Percentiles rank a stretch among this genome's conserved stretches.
phyloP scores from a whole-genome alignment of 108 stramenopile species.

The Cylindrotheca fusiformis region DNA sequence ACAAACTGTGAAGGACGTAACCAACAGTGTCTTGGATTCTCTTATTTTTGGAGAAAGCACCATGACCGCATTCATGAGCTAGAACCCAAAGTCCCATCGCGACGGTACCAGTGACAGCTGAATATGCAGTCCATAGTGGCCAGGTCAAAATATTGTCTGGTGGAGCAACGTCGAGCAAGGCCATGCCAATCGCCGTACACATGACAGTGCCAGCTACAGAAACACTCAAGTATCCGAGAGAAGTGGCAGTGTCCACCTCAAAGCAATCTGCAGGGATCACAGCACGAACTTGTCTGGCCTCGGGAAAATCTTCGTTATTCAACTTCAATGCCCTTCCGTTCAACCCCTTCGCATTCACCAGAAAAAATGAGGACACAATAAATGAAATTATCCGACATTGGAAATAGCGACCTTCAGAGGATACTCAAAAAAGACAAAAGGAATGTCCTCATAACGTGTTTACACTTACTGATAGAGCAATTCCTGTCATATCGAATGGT shows the following conservation, averaged over 20 bases:
- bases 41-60: constrained; percentile 90
- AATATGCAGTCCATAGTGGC: constrained; percentile 77
- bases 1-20: constrained; percentile 80
- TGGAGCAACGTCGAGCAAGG: constrained; percentile 44
- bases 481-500: constrained; percentile 34
- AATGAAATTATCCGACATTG: not conserved
- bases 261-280: constrained; percentile 93
- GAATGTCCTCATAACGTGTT: not conserved
- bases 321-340: constrained; percentile 66
- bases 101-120: constrained; percentile 81
- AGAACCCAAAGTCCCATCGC: constrained; percentile 97
- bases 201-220: constrained; percentile 72
- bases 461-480: constrained; percentile 30
- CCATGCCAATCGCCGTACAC: constrained; percentile 71
- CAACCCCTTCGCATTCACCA: constrained; percentile 32
- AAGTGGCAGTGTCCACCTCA: constrained; percentile 74
- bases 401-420: too few relatives aligned
- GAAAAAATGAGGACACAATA: constrained; percentile 1
- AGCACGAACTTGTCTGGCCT: constrained; percentile 40
- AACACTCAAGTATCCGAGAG: constrained; percentile 70
- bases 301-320: constrained; percentile 61
- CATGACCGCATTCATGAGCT: constrained; percentile 97
- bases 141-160: constrained; percentile 59
- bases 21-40: constrained; percentile 91
- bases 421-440: constrained; percentile 5